Conservation (phyloP, 352 stramenopile species). For the Globisporangium mamillatum region DNA sequence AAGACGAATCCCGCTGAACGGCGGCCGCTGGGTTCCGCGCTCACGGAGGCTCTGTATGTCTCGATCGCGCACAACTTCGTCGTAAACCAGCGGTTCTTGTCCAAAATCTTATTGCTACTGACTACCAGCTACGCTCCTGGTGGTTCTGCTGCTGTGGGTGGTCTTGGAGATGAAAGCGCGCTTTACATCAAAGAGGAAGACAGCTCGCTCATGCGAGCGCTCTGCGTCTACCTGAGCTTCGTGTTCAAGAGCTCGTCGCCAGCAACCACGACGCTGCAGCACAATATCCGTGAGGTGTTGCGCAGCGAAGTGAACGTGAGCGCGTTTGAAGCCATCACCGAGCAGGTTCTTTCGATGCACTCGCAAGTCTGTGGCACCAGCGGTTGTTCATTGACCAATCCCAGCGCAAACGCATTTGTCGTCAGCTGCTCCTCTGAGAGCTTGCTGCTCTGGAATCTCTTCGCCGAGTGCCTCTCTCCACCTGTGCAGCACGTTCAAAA, state of each 20-base stretch:
- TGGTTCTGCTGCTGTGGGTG: neutral
- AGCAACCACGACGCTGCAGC: slow-evolving; percentile 20
- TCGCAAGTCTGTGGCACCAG: slow-evolving; percentile 15
- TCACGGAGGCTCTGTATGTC: slow-evolving; percentile 54
- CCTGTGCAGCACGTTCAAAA: slow-evolving; percentile 6
- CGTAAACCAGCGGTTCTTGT: slow-evolving; percentile 52
- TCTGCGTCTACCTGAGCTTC: slow-evolving; percentile 56
- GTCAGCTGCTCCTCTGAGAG: slow-evolving; percentile 14
- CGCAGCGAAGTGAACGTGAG: slow-evolving; percentile 33
- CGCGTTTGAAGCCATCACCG: slow-evolving; percentile 19
- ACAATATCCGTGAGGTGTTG: slow-evolving; percentile 41
- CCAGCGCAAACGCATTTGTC: neutral
- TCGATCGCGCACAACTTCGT: slow-evolving; percentile 40
- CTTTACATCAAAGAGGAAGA: slow-evolving; percentile 10
- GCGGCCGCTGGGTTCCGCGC: slow-evolving; percentile 30
- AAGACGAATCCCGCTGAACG: slow-evolving; percentile 24
- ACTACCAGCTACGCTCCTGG: neutral
- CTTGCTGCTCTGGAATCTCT: slow-evolving; percentile 33
- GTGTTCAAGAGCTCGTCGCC: slow-evolving; percentile 27
- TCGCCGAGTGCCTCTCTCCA: slow-evolving; percentile 14
- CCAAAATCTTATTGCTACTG: slow-evolving; percentile 48
- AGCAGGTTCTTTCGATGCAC: slow-evolving; percentile 21
- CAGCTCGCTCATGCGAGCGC: slow-evolving; percentile 31
- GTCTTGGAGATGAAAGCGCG: neutral
- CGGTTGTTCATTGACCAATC: neutral